These are phyloP conservation scores for Casaregolazyma lundiana DNA, from an alignment of 1,139 yeast genomes.

Conservation along the genomic window DNA sequence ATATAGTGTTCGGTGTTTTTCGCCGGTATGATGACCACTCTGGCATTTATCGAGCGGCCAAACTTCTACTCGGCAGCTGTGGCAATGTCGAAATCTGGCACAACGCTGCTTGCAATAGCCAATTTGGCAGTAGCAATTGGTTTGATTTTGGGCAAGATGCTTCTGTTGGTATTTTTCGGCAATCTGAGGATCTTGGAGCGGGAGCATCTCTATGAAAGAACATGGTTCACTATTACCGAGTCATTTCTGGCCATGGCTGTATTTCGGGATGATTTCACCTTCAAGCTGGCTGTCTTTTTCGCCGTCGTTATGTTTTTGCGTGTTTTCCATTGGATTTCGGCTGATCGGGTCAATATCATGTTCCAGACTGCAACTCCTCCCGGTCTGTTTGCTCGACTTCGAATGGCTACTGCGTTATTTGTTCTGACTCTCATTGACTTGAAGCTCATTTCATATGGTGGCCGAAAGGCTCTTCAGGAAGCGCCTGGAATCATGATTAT, in stretches of 20 bases:
- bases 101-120: conserved; percentile 38
- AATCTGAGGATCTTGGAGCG: conserved; percentile 67
- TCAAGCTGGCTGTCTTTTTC: conserved; percentile 40
- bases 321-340: conserved; percentile 69
- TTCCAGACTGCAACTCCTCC: conserved; percentile 30
- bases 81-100: conserved; percentile 41
- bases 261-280: conserved; percentile 52
- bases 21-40: conserved; percentile 31
- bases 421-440: conserved; percentile 48
- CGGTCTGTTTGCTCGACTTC: conserved; percentile 31
- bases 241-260: conserved; percentile 61
- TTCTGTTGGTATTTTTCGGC: conserved; percentile 63
- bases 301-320: conserved; percentile 48
- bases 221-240: conserved; percentile 63
- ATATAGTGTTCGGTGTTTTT: conserved; percentile 27
- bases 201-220: conserved; percentile 68
- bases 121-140: conserved; percentile 43
- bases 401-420: conserved; percentile 39
- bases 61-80: conserved; percentile 44
- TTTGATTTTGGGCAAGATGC: conserved; percentile 39
- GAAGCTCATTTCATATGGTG: conserved; percentile 50
- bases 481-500: conserved; percentile 45
- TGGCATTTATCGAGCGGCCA: conserved; percentile 37
- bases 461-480: conserved; percentile 48
- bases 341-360: conserved; percentile 36